Evolutionary conservation across 495 filamentous ascomycete species (phyloP), one percentile per base, ranked within the genome.

Genomic region (Xylaria venustula): DNA sequence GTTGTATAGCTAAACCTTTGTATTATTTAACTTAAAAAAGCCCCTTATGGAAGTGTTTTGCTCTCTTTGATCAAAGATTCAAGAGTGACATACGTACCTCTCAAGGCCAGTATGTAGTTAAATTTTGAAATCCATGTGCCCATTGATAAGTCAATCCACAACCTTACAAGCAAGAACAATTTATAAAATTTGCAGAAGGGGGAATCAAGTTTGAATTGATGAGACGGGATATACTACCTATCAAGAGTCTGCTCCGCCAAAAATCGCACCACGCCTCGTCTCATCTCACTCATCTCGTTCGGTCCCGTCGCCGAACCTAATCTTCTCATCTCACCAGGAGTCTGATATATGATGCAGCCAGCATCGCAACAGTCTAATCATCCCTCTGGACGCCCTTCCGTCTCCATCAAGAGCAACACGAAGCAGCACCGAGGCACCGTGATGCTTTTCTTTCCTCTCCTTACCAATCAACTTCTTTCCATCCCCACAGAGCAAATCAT

Each of bases 161-260:
- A n/a, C n/a, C n/a, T n/a, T n/a, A n/a, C n/a, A n/a, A 19, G 20
- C 12, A 7, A 32, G n/a, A 28, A 30, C 4, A 3, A 42, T 19
- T 48, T 19, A 34, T 34, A 12, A 12, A 54, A 19, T 54, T 1
- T 36, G 51, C 36, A 54, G 36, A 54, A 42, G 51, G 51, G 51
- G 51, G 51, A 54, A 54, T 54, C 51, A n/a, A 28, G 41, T 36
- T 11, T 57, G 22, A 42, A 32, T 28, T 42, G 15, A 47, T 46
- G n/a, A 9, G 53, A 58, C 45, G 20, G 42, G 30, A 40, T 49
- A 58, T 20, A 58, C 28, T 58, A 48, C 44, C 42, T 48, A 26
- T 40, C 44, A 48, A 15, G 54, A 47, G 37, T 47, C 41, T 55
- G 15, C 34, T 60, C 25, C 47, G n/a, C 36, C 36, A 19, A 28